Percentiles rank a stretch among this genome's conserved stretches.
Conservation (phyloP, 805 yeast genomes). For the Isabelozyma heimii region DNA sequence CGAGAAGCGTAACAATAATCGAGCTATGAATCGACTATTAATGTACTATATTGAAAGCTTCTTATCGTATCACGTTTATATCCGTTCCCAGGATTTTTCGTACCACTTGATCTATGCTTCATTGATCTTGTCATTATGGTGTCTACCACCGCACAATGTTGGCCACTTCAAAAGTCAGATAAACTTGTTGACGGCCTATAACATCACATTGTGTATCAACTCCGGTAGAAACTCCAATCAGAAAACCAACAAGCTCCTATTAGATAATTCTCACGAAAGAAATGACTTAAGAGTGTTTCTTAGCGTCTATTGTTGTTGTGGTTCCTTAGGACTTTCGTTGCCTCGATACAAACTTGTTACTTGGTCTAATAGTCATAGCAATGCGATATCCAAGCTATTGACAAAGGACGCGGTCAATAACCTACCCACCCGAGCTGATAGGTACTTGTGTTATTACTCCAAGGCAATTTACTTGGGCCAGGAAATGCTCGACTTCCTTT, state of each 20-base stretch:
- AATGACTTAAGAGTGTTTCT: conserved; percentile 40
- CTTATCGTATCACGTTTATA: conserved; percentile 42
- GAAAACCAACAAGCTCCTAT: conserved; percentile 20
- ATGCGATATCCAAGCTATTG: conserved; percentile 17
- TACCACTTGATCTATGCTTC: conserved; percentile 42
- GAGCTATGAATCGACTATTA: conserved; percentile 40
- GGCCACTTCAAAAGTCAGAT: conserved; percentile 55
- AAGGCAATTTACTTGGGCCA: conserved; percentile 48
- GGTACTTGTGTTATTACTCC: conserved; percentile 44
- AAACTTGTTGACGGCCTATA: conserved; percentile 43
- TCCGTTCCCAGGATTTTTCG: conserved; percentile 42
- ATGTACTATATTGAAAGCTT: conserved; percentile 44
- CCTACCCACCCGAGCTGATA: conserved; percentile 33
- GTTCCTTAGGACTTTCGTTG: conserved; percentile 48
- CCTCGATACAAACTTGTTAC: conserved; percentile 49
- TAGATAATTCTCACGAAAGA: conserved; percentile 19
- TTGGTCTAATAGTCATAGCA: conserved; percentile 47
- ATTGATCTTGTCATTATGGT: conserved; percentile 49
- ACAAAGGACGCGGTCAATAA: conserved; percentile 8
- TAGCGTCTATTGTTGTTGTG: conserved; percentile 50
- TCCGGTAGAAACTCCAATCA: conserved; percentile 32
- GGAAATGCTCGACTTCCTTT: conserved; percentile 42
- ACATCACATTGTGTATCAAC: conserved; percentile 49
- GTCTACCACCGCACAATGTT: conserved; percentile 49
- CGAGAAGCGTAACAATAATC: conserved; percentile 10